phyloP scores from a whole-genome alignment of 208 protist species.

The Histomonas meleagridis region DNA sequence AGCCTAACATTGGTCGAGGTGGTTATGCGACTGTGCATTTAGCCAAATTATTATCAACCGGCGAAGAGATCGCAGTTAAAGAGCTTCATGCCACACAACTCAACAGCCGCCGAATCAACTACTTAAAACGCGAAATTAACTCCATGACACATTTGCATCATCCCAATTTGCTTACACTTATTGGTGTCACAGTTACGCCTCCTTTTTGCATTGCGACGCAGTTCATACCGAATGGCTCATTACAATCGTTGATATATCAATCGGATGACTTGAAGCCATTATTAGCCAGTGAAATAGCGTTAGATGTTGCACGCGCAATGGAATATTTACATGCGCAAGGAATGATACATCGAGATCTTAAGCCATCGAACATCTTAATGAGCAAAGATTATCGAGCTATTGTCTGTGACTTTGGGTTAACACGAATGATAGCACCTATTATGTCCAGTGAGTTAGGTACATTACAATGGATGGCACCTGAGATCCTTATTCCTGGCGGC shows the following conservation, averaged over 20 bases:
- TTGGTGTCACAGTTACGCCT: neutral
- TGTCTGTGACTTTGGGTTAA: neutral
- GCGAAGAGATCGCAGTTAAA: neutral
- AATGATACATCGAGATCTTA: neutral
- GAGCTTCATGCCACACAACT: neutral
- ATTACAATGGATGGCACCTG: slow-evolving; percentile 13
- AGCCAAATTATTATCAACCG: neutral
- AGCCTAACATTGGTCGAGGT: neutral
- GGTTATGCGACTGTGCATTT: neutral
- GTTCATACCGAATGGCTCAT: neutral
- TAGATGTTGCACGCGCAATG: neutral
- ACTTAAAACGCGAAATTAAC: slow-evolving; percentile 18
- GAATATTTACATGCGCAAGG: slow-evolving; percentile 3
- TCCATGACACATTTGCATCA: neutral
- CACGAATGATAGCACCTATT: neutral
- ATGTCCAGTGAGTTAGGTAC: neutral
- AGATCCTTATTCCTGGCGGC: neutral
- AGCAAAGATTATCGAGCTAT: neutral
- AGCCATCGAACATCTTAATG: slow-evolving; percentile 24
- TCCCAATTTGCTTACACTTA: neutral
- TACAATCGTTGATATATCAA: neutral
- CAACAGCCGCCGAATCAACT: neutral
- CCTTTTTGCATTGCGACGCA: slow-evolving; percentile 12
- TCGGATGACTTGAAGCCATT: neutral
- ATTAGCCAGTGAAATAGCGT: neutral